phyloP scores from a whole-genome alignment of 2,329 filamentous ascomycete species.

The Fusarium sp. region DNA sequence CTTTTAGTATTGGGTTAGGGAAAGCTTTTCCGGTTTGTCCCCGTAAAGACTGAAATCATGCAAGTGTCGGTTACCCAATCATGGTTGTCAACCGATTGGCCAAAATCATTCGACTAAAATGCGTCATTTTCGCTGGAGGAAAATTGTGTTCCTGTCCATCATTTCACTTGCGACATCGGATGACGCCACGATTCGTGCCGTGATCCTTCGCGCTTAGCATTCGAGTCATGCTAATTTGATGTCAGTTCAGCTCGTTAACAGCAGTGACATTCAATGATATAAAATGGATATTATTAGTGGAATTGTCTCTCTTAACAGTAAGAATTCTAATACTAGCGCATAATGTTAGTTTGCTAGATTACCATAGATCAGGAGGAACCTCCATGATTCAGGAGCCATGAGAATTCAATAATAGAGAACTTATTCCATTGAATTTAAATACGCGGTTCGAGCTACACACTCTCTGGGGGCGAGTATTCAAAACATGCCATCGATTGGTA shows the following conservation, averaged over 20 bases:
- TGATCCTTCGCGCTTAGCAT: background rate
- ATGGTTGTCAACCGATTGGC: background rate
- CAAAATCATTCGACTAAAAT: background rate
- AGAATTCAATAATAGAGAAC: background rate
- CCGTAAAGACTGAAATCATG: background rate
- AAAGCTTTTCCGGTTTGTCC: background rate
- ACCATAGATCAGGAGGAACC: background rate
- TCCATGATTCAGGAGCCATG: background rate
- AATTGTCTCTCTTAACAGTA: background rate
- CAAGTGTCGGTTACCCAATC: background rate
- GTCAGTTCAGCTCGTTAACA: background rate
- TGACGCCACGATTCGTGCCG: background rate
- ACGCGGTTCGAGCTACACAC: too few species aligned
- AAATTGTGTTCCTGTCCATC: background rate
- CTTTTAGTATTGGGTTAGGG: background rate
- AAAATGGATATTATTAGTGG: background rate
- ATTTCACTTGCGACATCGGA: background rate
- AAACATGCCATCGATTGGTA: background rate
- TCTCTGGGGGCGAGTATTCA: too few species aligned
- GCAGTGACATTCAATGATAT: background rate
- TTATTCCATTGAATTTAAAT: background rate
- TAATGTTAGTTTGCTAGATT: accelerated
- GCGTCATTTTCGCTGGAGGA: background rate
- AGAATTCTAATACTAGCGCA: background rate
- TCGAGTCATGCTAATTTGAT: background rate